These are phyloP conservation scores for Melanogaster broomeanus DNA, from an alignment of 768 basidiomycete genomes.

Conservation along the genomic window DNA sequence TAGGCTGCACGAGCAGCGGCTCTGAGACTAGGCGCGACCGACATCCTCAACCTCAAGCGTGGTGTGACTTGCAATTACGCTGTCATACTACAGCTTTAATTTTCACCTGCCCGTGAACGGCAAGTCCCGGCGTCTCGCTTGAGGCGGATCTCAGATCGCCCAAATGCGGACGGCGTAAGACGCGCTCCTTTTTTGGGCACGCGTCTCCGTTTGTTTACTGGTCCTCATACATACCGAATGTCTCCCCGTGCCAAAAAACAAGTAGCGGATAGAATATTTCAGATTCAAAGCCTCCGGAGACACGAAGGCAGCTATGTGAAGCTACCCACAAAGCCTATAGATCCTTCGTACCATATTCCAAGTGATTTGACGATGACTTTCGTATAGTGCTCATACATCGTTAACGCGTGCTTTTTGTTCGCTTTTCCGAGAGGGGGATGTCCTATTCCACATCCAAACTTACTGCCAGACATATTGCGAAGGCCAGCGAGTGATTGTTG, in stretches of 20 bases:
- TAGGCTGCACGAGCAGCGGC: constrained; percentile 76
- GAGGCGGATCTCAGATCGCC: constrained; percentile 39
- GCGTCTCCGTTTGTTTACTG: constrained; percentile 27
- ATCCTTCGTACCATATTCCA: constrained; percentile 19
- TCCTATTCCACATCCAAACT: constrained; percentile 4
- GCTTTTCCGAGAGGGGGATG: constrained; percentile 14
- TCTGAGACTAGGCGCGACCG: constrained; percentile 55
- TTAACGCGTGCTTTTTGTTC: constrained; percentile 16
- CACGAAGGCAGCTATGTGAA: constrained; percentile 18
- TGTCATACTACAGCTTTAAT: background rate
- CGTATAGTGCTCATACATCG: background rate
- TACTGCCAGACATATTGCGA: constrained; percentile 1
- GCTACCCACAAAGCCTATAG: constrained; percentile 12
- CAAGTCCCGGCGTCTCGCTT: constrained; percentile 14
- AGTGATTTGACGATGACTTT: constrained; percentile 19
- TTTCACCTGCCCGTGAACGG: constrained; percentile 14
- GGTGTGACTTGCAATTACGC: background rate
- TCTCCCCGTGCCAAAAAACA: constrained; percentile 26
- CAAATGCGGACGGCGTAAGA: constrained; percentile 38
- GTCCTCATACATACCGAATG: constrained; percentile 31
- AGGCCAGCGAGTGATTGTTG: constrained; percentile 1
- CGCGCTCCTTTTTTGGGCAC: constrained; percentile 42
- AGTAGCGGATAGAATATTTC: constrained; percentile 30
- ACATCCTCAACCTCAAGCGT: constrained; percentile 45
- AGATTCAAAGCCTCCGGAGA: constrained; percentile 16